A percentile compares a stretch with the other conserved stretches of the same genome.
Evolutionary conservation across 1,139 yeast species (phyloP).

Genomic region (Wickerhamomyces sp.): DNA sequence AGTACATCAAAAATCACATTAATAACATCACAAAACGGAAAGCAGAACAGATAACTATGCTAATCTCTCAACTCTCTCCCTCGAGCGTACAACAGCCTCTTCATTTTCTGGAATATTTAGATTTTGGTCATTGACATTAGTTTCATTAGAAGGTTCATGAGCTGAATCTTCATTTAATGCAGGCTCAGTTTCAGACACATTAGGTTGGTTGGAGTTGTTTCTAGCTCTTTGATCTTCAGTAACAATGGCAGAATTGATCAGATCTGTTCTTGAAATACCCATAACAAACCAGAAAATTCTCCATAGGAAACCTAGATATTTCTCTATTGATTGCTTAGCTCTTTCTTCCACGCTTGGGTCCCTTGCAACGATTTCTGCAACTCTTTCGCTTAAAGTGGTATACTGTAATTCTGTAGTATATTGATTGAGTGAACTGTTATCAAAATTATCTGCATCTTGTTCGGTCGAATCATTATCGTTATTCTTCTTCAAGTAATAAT

Average conservation of each 20-base stretch:
- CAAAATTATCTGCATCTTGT: constrained; percentile 10
- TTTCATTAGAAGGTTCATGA: background rate
- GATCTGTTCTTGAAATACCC: constrained; percentile 46
- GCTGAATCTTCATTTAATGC: background rate
- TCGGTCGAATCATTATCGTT: constrained; percentile 12
- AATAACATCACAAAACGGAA: too few species aligned
- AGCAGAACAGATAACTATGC: constrained; percentile 8
- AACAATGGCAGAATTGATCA: constrained; percentile 51
- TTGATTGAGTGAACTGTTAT: constrained; percentile 9
- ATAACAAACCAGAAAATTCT: constrained; percentile 48
- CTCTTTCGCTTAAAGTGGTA: constrained; percentile 23
- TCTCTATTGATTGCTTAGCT: constrained; percentile 37
- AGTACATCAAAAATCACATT: too few species aligned
- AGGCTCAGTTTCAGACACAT: background rate
- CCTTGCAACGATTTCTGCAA: constrained; percentile 19
- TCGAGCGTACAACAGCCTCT: background rate
- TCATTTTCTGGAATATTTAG: background rate
- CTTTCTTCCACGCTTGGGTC: constrained; percentile 37
- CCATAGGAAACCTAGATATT: constrained; percentile 34
- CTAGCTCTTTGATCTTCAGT: background rate
- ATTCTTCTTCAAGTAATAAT: constrained; percentile 46
- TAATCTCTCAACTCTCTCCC: constrained; percentile 14
- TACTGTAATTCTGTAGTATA: constrained; percentile 21
- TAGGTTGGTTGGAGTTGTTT: background rate
- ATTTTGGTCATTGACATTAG: background rate